A percentile compares a stretch with the other conserved stretches of the same genome.
Conservation (phyloP, 2,329 filamentous ascomycete species). For the Amauroascus niger region DNA sequence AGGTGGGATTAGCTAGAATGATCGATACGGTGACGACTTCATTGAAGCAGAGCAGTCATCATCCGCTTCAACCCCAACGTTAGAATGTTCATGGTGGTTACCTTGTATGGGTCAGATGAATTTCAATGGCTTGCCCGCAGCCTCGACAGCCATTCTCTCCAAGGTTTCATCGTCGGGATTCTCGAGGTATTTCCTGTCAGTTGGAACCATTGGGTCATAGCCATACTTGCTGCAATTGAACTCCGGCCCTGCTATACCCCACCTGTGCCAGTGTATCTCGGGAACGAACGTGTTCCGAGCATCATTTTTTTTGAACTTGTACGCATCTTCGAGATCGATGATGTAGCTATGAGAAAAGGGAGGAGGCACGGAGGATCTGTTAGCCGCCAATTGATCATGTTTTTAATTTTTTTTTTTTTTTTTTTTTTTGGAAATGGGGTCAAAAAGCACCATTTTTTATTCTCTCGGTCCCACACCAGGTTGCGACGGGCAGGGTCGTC, state of each 20-base stretch:
- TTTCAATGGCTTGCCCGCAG: constrained; percentile 10
- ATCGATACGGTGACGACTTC: too few species aligned
- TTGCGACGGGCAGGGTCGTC: constrained; percentile 23
- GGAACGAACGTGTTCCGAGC: constrained; percentile 9
- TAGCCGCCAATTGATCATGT: not conserved
- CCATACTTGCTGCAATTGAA: constrained; percentile 9
- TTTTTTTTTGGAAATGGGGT: not conserved
- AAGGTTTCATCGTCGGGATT: constrained; percentile 14
- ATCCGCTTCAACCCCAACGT: too few species aligned
- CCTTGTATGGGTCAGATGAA: too few species aligned
- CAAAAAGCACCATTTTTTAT: constrained; percentile 16
- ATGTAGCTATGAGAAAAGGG: constrained; percentile 16
- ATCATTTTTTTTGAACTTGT: not conserved
- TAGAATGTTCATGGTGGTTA: too few species aligned
- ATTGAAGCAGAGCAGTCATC: too few species aligned
- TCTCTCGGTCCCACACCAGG: constrained; percentile 16
- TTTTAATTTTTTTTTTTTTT: too few species aligned
- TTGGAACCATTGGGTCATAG: constrained; percentile 17
- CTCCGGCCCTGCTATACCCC: constrained; percentile 13
- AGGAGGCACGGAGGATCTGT: not conserved
- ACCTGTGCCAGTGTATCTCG: constrained; percentile 6
- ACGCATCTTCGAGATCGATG: constrained; percentile 17
- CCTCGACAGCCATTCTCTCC: constrained; percentile 13
- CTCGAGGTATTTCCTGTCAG: constrained; percentile 5
- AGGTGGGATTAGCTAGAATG: too few species aligned